Evolutionary conservation across 2,329 filamentous ascomycete species (phyloP).

Genomic region (Zarea fungicola): DNA sequence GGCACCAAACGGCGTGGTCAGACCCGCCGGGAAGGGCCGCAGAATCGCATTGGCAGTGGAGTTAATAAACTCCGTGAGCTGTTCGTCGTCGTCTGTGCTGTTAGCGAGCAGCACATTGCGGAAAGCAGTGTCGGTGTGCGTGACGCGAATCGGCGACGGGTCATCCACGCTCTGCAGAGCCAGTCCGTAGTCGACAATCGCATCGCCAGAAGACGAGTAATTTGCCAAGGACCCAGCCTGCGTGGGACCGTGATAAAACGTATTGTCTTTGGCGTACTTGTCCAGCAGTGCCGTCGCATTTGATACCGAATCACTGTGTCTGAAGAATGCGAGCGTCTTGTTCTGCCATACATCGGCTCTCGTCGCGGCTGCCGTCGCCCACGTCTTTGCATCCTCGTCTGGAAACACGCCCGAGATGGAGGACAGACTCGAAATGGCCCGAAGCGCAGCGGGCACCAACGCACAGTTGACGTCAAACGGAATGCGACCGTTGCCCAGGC

Average conservation of each 20-base stretch:
- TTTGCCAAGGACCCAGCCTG: slow-evolving; percentile 33
- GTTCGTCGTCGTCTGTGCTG: slow-evolving; percentile 45
- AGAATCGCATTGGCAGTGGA: slow-evolving; percentile 53
- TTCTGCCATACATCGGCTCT: slow-evolving; percentile 60
- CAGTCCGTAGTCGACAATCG: slow-evolving; percentile 49
- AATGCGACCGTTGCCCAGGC: slow-evolving; percentile 56
- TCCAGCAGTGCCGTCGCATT: slow-evolving; percentile 43
- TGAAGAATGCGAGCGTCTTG: slow-evolving; percentile 52
- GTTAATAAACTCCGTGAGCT: slow-evolving; percentile 52
- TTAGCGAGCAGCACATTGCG: slow-evolving; percentile 55
- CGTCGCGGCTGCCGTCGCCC: slow-evolving; percentile 38
- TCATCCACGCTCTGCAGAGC: slow-evolving; percentile 49
- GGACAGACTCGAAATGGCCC: slow-evolving; percentile 50
- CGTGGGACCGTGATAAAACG: slow-evolving; percentile 39
- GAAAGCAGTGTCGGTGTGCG: slow-evolving; percentile 62
- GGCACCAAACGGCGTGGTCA: slow-evolving; percentile 51
- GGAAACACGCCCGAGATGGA: slow-evolving; percentile 43
- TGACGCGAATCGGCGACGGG: slow-evolving; percentile 46
- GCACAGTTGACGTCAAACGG: slow-evolving; percentile 62
- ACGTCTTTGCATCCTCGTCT: slow-evolving; percentile 34
- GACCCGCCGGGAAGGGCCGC: slow-evolving; percentile 52
- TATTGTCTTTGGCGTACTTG: slow-evolving; percentile 35
- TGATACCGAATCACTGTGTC: slow-evolving; percentile 33
- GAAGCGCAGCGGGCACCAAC: slow-evolving; percentile 55
- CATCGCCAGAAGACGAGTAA: slow-evolving; percentile 29